Evolutionary conservation across 2,329 filamentous ascomycete genomes (phyloP).

Genomic region (Diplodia seriata): DNA sequence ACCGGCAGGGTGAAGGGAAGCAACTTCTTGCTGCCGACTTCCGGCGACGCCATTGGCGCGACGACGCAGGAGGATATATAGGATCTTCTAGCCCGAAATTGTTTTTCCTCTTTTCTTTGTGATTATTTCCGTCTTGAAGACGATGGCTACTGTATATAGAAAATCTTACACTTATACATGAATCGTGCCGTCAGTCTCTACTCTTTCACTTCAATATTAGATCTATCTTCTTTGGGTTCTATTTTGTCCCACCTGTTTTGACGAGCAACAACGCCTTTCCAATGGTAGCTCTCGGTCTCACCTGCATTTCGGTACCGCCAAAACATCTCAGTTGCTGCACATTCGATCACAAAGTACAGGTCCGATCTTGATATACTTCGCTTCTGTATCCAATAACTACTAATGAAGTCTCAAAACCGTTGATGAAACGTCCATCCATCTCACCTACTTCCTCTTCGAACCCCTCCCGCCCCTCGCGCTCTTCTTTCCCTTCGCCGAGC

Average conservation of each 20-base stretch:
- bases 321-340: no score
- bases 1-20: conserved; percentile 52
- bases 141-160: background rate
- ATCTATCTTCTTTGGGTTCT: no score
- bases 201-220: background rate
- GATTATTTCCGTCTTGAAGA: background rate
- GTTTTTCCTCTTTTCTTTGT: background rate
- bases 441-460: conserved; percentile 41
- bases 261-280: no score
- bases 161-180: background rate
- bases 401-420: no score
- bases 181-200: background rate
- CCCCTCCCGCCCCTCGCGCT: conserved; percentile 42
- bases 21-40: conserved; percentile 52
- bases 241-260: background rate
- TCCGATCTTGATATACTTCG: no score
- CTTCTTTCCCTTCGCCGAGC: conserved; percentile 38
- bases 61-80: conserved; percentile 42
- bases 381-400: no score
- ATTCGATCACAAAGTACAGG: no score
- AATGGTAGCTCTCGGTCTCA: no score
- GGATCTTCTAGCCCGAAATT: no score
- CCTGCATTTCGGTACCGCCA: no score
- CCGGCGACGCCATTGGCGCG: conserved; percentile 50
- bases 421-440: no score